Conservation (phyloP, 228 moss, liverwort and hornwort genomes). For the Sphagnum fallax region DNA sequence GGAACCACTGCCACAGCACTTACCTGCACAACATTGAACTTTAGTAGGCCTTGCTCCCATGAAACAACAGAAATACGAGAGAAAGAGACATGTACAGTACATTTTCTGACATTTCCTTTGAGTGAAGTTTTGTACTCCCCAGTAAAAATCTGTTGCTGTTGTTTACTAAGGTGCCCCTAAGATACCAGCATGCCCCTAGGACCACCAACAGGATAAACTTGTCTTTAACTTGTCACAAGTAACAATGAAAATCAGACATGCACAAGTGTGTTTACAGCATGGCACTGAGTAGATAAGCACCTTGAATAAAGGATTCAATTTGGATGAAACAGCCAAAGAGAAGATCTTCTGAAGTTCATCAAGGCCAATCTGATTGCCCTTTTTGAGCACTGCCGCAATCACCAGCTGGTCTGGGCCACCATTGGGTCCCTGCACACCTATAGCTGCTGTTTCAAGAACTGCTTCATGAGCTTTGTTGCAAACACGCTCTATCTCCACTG, state of each 20-base stretch:
- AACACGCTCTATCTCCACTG: conserved; percentile 86
- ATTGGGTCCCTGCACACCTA: conserved; percentile 63
- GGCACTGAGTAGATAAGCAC: conserved; percentile 16
- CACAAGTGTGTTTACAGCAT: too few relatives aligned
- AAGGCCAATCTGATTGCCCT: conserved; percentile 23
- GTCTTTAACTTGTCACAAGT: not conserved
- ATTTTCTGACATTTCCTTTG: too few relatives aligned
- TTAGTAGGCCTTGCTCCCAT: too few relatives aligned
- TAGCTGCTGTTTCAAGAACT: conserved; percentile 76
- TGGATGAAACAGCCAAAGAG: conserved; percentile 45
- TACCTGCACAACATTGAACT: conserved; percentile 28
- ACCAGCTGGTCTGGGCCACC: conserved; percentile 92
- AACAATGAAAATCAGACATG: not conserved
- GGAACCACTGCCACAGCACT: conserved; percentile 39
- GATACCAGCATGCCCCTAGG: too few relatives aligned
- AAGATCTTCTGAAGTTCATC: conserved; percentile 39
- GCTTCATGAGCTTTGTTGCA: conserved; percentile 72
- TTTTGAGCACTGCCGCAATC: conserved; percentile 66
- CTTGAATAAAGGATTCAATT: conserved; percentile 94
- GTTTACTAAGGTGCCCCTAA: too few relatives aligned
- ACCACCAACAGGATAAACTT: too few relatives aligned
- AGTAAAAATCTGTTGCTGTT: too few relatives aligned
- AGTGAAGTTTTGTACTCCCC: too few relatives aligned
- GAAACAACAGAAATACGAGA: too few relatives aligned
- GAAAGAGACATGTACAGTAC: too few relatives aligned